Base-by-base conservation (phyloP, 768 basidiomycete genomes). In the Phylloporus sp. region DNA sequence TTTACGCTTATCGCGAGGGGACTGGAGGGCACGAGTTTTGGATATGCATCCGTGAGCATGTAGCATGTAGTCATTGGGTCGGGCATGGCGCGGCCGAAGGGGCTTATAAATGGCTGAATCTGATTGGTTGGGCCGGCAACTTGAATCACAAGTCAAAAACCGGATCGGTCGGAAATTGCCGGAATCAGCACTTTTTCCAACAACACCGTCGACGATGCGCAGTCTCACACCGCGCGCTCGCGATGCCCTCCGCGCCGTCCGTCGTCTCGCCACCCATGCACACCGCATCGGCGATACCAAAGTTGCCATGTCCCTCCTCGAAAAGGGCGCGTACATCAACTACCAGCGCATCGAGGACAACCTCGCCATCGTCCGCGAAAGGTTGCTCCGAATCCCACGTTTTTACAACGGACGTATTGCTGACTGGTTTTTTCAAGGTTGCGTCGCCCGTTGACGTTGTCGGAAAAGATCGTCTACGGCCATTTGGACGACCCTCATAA, bases 321-420 rank as follows among this genome's bases (percentile, higher is more conserved):
- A 92, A 68, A 81, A 84, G 63, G 80, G 75, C 57, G 82, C 80
- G 35, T 91, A 80, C 65, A 91, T 93, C 70, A 93, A 93, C 80
- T 92, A 93, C 69, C 90, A 93, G 71, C 86, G 94, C 48, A 97
- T 98, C 66, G 94, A 98, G 74, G 93, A 97, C 69, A 97, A 94
- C 76, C 86, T 98, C 52, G 82, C 78, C 55, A 67, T 95, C 63
- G 81, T 97, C 47, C 85, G 92, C 57, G 74, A 82, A 43, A 81
- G 93, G 93, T 93, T n/a, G 29, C 43, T 65, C 40, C 2, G 44
- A 34, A 28, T n/a, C 41, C 15, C 17, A 18, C 23, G 26, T 1
- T 13, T 9, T 11, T n/a, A 8, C 21, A 8, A 8, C 10, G 6
- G 13, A 6, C 13, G 0, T n/a, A 10, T 18, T 17, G 15, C 28